These are phyloP conservation scores for Zygoascus bituminiphila DNA, from an alignment of 805 yeast species.

Conservation along the genomic window DNA sequence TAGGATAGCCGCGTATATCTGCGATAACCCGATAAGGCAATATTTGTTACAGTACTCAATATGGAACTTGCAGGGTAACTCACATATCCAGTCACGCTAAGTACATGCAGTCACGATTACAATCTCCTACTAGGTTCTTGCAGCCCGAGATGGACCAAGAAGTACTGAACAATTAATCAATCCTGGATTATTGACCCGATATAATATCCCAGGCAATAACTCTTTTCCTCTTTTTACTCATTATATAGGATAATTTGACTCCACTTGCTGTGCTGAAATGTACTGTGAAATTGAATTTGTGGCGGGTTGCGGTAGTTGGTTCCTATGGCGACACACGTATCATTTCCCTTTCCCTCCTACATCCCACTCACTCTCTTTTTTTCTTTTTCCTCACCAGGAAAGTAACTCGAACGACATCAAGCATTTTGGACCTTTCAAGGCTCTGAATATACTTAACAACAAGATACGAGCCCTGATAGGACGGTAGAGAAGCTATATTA, in stretches of 20 bases:
- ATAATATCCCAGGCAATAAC: too few relatives aligned
- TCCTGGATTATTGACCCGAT: neutral
- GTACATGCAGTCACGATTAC: neutral
- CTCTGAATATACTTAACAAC: neutral
- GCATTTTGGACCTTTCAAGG: neutral
- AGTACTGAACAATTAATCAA: neutral
- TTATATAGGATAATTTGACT: too few relatives aligned
- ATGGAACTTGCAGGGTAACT: too few relatives aligned
- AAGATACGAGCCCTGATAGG: neutral
- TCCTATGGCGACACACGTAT: slow-evolving; percentile 1
- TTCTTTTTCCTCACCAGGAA: neutral
- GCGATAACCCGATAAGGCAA: neutral
- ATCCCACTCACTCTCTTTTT: neutral
- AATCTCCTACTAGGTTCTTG: neutral
- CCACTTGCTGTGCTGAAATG: neutral
- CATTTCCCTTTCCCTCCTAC: neutral
- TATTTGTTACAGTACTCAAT: neutral
- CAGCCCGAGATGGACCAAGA: neutral
- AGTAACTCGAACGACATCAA: neutral
- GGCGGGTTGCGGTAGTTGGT: neutral
- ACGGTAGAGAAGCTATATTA: neutral
- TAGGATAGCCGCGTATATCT: neutral
- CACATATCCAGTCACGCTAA: neutral
- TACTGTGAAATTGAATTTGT: neutral
- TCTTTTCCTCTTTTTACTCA: too few relatives aligned